Evolutionary conservation across 2,329 filamentous ascomycete species (phyloP), one percentile per base, ranked within the genome.

Genomic region (Colletotrichum incanum): DNA sequence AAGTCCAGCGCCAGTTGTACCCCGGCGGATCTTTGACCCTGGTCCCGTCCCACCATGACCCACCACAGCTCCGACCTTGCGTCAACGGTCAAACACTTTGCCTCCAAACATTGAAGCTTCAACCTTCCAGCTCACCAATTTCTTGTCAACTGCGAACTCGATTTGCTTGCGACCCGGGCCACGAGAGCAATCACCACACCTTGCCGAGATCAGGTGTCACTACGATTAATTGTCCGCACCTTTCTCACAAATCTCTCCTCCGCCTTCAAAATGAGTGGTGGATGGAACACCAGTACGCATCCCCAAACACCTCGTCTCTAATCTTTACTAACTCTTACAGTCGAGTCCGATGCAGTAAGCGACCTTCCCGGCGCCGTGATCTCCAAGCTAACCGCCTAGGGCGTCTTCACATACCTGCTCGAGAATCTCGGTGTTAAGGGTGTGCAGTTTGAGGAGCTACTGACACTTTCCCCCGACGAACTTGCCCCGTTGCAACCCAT

Each of bases 381-480:
- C 23, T 20, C 54, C 65, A 65, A 45, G 54, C 55, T 69, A 63
- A 52, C 5, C 37, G 31, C 7, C 12, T 70, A 90, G 95, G 96
- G 96, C 79, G 95, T 99, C 80, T 99, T 99, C 86, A 99, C 96
- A 75, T 98, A 95, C 79, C 91, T 99, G 73, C 93, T 99, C 80
- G 95, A 98, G 76, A 89, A 88, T 78, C 93, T 99, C 74, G 96
- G 96, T 62, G 95, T 97, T 77, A 93, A 95, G 82, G 91, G 94
- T 80, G 94, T 98, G 2, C 96, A 99, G 83, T 98, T 98, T 81
- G 96, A 98, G 85, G 96, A 99, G 85, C 91, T 99, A 75, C 90
- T 98, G 71, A 93, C 94, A 1, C 91, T 99, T 75, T 96, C 98
- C 77, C 87, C 94, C 8, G 90, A 94, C 64, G 89, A 89, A 69